phyloP scores from a whole-genome alignment of 306 rosid species.

The Gastrolobium villosum region DNA sequence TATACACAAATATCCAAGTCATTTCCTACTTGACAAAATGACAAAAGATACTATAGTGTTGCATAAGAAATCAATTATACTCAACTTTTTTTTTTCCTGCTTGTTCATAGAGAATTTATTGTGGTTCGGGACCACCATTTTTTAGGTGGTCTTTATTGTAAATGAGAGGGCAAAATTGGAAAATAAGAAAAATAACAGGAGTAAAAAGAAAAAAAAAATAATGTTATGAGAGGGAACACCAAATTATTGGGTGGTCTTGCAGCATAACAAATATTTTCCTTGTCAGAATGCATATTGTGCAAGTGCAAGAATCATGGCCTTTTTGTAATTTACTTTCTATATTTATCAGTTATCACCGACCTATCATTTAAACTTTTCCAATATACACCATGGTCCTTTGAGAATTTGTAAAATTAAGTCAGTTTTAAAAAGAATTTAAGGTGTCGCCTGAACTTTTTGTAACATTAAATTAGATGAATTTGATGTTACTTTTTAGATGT shows the following conservation, averaged over 20 bases:
- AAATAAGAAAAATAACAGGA: no score
- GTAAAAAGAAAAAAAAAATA: no score
- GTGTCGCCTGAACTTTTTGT: not conserved
- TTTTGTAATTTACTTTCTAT: not conserved
- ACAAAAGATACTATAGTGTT: not conserved
- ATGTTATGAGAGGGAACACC: no score
- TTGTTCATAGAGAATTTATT: no score
- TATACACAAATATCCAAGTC: not conserved
- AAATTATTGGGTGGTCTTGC: no score
- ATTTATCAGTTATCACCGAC: not conserved
- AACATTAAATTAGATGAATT: not conserved
- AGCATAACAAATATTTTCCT: no score
- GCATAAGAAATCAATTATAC: constrained; percentile 5
- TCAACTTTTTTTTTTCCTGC: not conserved
- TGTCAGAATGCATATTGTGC: not conserved
- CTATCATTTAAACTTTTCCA: not conserved
- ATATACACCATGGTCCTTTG: not conserved
- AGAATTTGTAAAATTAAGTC: not conserved
- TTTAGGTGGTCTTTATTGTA: no score
- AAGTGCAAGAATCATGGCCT: not conserved
- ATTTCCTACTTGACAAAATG: constrained; percentile 4
- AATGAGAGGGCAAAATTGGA: no score
- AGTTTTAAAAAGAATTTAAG: not conserved
- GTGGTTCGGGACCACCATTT: no score
- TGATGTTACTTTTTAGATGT: not conserved